Conservation (phyloP, 2,329 filamentous ascomycete species). For the Cercospora sojina region DNA sequence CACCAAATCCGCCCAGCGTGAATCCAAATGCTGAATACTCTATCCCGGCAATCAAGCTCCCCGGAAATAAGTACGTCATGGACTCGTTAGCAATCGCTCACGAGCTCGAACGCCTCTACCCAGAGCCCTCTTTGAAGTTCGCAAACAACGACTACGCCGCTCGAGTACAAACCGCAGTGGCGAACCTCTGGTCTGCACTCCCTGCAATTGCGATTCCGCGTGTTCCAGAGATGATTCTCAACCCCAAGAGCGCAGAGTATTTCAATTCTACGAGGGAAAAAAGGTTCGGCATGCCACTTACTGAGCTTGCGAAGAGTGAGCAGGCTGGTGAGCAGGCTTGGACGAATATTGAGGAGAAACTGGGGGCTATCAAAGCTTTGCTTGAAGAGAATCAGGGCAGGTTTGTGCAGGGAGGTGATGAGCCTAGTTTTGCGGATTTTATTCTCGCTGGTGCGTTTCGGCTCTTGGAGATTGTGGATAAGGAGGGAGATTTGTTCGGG, state of each 20-base stretch:
- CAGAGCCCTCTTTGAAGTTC: slow-evolving; percentile 58
- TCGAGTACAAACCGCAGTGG: slow-evolving; percentile 44
- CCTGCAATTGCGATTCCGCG: slow-evolving; percentile 48
- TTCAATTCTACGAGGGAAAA: slow-evolving; percentile 56
- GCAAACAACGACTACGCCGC: slow-evolving; percentile 45
- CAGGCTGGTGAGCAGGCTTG: slow-evolving; percentile 53
- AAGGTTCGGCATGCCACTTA: slow-evolving; percentile 54
- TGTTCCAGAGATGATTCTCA: slow-evolving; percentile 55
- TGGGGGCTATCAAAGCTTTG: slow-evolving; percentile 45
- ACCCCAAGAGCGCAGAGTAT: slow-evolving; percentile 52
- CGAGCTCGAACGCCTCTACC: slow-evolving; percentile 59
- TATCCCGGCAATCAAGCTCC: slow-evolving; percentile 54
- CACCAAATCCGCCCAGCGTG: slow-evolving; percentile 45
- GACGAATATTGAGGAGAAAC: slow-evolving; percentile 44
- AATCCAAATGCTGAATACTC: slow-evolving; percentile 49
- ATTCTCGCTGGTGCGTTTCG: slow-evolving; percentile 51
- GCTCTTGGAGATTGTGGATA: slow-evolving; percentile 39
- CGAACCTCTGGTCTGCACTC: slow-evolving; percentile 44
- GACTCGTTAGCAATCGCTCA: slow-evolving; percentile 62
- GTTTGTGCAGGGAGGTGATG: slow-evolving; percentile 58
- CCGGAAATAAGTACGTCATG: slow-evolving; percentile 61
- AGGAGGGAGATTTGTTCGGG: slow-evolving; percentile 42
- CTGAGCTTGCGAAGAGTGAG: slow-evolving; percentile 45
- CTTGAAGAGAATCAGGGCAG: slow-evolving; percentile 58
- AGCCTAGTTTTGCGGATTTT: slow-evolving; percentile 58